Evolutionary conservation across 208 protist species (phyloP).

Genomic region (Wallacemonas sp.): DNA sequence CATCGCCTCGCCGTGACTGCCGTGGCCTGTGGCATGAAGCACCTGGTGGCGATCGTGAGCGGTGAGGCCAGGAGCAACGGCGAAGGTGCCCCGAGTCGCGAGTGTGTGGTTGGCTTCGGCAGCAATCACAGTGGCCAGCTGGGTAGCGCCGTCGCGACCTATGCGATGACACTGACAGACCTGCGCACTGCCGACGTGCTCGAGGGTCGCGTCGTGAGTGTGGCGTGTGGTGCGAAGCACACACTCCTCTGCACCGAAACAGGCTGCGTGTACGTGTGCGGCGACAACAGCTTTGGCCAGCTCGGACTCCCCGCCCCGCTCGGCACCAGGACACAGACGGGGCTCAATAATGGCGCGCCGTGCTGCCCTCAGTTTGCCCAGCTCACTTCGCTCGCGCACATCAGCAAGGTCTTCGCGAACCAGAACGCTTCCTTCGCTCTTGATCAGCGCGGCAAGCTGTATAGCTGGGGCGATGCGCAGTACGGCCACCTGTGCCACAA

Average conservation of each 20-base stretch:
- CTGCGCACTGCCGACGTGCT: slow-evolving; percentile 53
- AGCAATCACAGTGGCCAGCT: slow-evolving; percentile 79
- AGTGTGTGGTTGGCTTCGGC: slow-evolving; percentile 59
- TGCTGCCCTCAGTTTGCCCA: slow-evolving; percentile 17
- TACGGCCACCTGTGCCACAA: slow-evolving; percentile 74
- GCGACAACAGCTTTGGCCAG: slow-evolving; percentile 74
- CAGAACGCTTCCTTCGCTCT: slow-evolving; percentile 70
- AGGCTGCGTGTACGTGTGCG: slow-evolving; percentile 68
- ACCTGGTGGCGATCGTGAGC: slow-evolving; percentile 40
- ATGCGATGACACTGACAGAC: slow-evolving; percentile 51
- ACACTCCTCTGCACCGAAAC: slow-evolving; percentile 52
- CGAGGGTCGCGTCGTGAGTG: slow-evolving; percentile 31
- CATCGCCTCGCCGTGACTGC: slow-evolving; percentile 35
- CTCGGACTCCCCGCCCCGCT: slow-evolving; percentile 43
- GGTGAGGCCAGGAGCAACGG: background rate
- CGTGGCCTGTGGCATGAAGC: slow-evolving; percentile 53
- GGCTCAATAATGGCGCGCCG: slow-evolving; percentile 3
- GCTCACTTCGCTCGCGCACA: slow-evolving; percentile 45
- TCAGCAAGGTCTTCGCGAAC: slow-evolving; percentile 51
- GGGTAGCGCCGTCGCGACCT: slow-evolving; percentile 55
- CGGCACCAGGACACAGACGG: background rate
- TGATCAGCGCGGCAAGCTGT: slow-evolving; percentile 51
- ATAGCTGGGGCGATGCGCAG: slow-evolving; percentile 75
- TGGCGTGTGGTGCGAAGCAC: slow-evolving; percentile 69
- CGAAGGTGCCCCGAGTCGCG: background rate